phyloP scores from a whole-genome alignment of 495 filamentous ascomycete genomes.

The Xylona heveae region DNA sequence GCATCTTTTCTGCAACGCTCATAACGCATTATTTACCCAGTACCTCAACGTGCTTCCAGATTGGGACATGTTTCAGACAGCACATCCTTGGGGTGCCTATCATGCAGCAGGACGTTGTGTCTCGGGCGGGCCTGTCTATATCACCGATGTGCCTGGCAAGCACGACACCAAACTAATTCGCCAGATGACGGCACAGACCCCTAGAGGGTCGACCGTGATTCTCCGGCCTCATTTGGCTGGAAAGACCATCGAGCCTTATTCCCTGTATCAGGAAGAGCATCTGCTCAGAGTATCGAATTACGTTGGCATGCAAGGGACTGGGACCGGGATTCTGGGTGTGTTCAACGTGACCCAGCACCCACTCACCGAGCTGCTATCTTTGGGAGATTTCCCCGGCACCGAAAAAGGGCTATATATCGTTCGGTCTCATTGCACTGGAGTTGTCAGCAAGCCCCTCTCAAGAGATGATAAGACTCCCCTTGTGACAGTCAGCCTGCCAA shows the following conservation, averaged over 20 bases:
- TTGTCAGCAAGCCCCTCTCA: slow-evolving; percentile 29
- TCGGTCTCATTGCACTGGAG: slow-evolving; percentile 46
- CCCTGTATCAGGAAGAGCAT: slow-evolving; percentile 44
- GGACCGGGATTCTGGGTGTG: slow-evolving; percentile 57
- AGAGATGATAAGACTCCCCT: slow-evolving; percentile 13
- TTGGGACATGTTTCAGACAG: slow-evolving; percentile 99
- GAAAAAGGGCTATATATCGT: slow-evolving; percentile 39
- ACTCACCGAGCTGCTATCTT: slow-evolving; percentile 41
- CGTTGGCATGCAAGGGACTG: slow-evolving; percentile 34
- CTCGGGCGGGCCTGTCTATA: slow-evolving; percentile 77
- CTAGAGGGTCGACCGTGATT: slow-evolving; percentile 47
- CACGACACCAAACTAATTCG: slow-evolving; percentile 53
- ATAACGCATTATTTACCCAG: slow-evolving; percentile 67
- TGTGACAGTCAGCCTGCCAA: slow-evolving; percentile 35
- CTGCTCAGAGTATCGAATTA: slow-evolving; percentile 67
- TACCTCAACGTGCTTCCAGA: slow-evolving; percentile 61
- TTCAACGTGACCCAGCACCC: slow-evolving; percentile 50
- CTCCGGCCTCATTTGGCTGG: slow-evolving; percentile 54
- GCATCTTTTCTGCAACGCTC: slow-evolving; percentile 87
- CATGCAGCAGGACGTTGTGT: slow-evolving; percentile 83
- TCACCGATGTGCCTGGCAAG: slow-evolving; percentile 71
- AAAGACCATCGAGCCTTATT: slow-evolving; percentile 48
- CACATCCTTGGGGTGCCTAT: slow-evolving; percentile 52
- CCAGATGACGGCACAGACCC: slow-evolving; percentile 53
- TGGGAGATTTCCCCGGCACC: slow-evolving; percentile 55